Percentiles rank a stretch among this genome's conserved stretches.
Conservation (phyloP, 768 basidiomycete genomes). For the Termitomyces sp. region DNA sequence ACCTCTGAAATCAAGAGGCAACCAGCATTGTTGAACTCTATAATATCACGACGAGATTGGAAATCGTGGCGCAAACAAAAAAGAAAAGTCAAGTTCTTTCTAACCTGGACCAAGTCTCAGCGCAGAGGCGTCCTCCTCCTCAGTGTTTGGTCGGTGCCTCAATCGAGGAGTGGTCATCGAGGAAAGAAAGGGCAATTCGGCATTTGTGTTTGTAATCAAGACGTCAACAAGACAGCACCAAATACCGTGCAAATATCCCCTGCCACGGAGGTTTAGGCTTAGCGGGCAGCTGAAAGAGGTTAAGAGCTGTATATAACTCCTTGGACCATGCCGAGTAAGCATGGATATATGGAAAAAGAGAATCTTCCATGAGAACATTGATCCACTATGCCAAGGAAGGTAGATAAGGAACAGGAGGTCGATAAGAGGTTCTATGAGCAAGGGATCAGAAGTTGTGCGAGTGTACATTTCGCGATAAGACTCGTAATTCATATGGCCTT, state of each 20-base stretch:
- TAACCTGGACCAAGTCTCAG: constrained; percentile 76
- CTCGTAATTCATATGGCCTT: too few species aligned
- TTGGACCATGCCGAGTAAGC: too few species aligned
- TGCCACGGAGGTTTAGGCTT: too few species aligned
- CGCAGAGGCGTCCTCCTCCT: constrained; percentile 84
- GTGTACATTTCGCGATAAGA: too few species aligned
- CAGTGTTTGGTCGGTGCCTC: constrained; percentile 57
- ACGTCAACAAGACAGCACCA: not conserved
- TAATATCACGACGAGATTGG: not conserved
- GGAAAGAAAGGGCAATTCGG: not conserved
- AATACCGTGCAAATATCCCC: not conserved
- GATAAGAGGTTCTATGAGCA: too few species aligned
- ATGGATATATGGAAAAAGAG: too few species aligned
- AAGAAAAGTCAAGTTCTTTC: not conserved
- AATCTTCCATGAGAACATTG: too few species aligned
- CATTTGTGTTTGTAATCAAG: not conserved
- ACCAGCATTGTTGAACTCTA: constrained; percentile 90
- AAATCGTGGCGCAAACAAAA: not conserved
- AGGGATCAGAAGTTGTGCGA: too few species aligned
- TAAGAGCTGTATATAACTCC: too few species aligned
- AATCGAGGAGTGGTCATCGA: constrained; percentile 55
- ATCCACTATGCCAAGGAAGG: too few species aligned
- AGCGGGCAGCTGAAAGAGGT: too few species aligned
- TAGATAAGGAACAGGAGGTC: too few species aligned
- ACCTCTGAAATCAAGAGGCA: constrained; percentile 90